Evolutionary conservation across 129 eudicot species (phyloP).

Genomic region (Flaveria linearis): DNA sequence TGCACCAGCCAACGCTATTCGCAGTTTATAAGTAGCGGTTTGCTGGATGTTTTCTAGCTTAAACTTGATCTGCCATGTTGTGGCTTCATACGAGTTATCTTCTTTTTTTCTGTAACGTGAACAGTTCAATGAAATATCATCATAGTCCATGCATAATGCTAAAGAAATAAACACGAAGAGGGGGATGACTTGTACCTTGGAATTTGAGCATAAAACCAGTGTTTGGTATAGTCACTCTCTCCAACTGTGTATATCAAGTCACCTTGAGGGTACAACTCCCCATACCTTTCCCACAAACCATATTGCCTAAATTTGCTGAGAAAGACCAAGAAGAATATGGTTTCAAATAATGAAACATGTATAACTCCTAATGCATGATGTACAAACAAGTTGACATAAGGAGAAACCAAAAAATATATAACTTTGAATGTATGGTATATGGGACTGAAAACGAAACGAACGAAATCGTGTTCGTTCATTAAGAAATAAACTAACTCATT

Average conservation of each 20-base stretch:
- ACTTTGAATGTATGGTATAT: neutral
- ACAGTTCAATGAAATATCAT: neutral
- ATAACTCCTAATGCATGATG: neutral
- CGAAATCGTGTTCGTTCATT: too few species aligned
- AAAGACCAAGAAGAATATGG: neutral
- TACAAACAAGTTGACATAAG: neutral
- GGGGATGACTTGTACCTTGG: slow-evolving; percentile 47
- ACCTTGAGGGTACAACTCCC: slow-evolving; percentile 64
- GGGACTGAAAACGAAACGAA: too few species aligned
- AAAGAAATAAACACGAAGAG: neutral
- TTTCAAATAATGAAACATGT: neutral
- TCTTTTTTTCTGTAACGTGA: slow-evolving; percentile 44
- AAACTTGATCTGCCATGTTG: slow-evolving; percentile 93
- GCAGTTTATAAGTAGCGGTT: slow-evolving; percentile 49
- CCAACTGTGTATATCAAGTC: slow-evolving; percentile 78
- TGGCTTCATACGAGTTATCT: slow-evolving; percentile 62
- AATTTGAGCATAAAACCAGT: slow-evolving; percentile 94
- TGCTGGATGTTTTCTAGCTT: slow-evolving; percentile 44
- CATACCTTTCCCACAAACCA: slow-evolving; percentile 91
- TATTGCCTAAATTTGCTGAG: slow-evolving; percentile 77
- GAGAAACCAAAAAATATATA: neutral
- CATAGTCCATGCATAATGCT: neutral
- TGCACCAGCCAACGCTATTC: slow-evolving; percentile 88
- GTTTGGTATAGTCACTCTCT: slow-evolving; percentile 61
- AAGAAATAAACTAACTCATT: too few species aligned